A percentile compares a stretch with the other conserved stretches of the same genome.
phyloP scores from a whole-genome alignment of 345 rosid species.

The Eucalyptus lansdowneana region DNA sequence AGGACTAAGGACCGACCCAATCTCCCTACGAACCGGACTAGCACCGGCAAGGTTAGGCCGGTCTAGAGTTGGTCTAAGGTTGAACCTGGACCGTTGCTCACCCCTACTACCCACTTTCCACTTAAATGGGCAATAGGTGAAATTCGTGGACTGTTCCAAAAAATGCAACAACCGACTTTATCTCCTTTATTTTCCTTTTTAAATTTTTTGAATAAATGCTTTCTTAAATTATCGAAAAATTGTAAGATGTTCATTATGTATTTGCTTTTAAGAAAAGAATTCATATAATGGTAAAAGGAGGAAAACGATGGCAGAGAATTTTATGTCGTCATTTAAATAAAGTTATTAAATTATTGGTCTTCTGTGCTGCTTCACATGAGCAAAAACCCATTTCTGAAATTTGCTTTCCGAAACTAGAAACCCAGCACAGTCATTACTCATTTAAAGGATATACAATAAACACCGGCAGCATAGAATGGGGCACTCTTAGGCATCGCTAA shows the following conservation, averaged over 20 bases:
- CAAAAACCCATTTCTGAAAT: not conserved
- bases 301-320: not conserved
- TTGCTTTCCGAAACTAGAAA: no score
- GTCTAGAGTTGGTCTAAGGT: no score
- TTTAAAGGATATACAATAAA: no score
- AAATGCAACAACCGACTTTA: not conserved
- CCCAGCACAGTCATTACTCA: no score
- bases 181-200: not conserved
- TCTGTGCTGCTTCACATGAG: not conserved
- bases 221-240: not conserved
- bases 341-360: not conserved
- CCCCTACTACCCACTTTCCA: no score
- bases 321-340: not conserved
- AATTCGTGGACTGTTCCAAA: not conserved
- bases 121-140: not conserved
- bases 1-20: no score
- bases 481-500: no score
- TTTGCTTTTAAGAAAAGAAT: not conserved
- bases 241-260: not conserved
- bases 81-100: no score
- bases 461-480: no score
- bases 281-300: not conserved
- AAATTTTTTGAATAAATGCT: not conserved
- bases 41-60: no score
- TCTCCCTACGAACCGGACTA: no score